Evolutionary conservation across 129 eudicot genomes (phyloP).

Genomic region (Helianthus annuus): DNA sequence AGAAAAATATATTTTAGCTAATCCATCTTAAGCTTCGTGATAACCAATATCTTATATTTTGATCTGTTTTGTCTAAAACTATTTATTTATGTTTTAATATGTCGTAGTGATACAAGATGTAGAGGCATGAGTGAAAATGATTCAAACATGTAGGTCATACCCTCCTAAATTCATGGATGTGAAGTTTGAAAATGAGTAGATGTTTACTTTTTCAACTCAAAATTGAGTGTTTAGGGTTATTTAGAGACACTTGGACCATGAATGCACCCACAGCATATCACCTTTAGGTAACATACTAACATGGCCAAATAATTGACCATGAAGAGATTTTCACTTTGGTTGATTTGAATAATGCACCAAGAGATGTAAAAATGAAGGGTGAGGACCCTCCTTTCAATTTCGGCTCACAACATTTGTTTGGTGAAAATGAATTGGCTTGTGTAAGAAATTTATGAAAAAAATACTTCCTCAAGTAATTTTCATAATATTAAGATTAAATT

Average conservation of each 20-base stretch:
- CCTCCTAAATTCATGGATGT: slow-evolving; percentile 24
- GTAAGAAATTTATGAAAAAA: no score
- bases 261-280: slow-evolving; percentile 13
- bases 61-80: not conserved
- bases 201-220: slow-evolving; percentile 9
- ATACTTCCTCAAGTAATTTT: no score
- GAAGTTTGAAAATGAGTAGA: slow-evolving; percentile 1
- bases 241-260: slow-evolving; percentile 33
- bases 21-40: no score
- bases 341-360: slow-evolving; percentile 11
- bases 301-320: slow-evolving; percentile 11
- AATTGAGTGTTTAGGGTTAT: slow-evolving; percentile 23
- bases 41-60: no score
- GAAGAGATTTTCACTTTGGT: slow-evolving; percentile 20
- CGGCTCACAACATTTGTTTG: not conserved
- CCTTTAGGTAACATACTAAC: slow-evolving; percentile 28
- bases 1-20: no score
- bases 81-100: no score
- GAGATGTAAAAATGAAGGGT: not conserved
- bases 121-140: not conserved
- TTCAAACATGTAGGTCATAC: slow-evolving; percentile 10
- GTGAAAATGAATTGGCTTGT: no score
- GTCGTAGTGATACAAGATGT: not conserved
- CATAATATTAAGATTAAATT: no score
- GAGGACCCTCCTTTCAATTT: not conserved